Conservation (phyloP, 768 basidiomycete species). For the Mycena latifolia region DNA sequence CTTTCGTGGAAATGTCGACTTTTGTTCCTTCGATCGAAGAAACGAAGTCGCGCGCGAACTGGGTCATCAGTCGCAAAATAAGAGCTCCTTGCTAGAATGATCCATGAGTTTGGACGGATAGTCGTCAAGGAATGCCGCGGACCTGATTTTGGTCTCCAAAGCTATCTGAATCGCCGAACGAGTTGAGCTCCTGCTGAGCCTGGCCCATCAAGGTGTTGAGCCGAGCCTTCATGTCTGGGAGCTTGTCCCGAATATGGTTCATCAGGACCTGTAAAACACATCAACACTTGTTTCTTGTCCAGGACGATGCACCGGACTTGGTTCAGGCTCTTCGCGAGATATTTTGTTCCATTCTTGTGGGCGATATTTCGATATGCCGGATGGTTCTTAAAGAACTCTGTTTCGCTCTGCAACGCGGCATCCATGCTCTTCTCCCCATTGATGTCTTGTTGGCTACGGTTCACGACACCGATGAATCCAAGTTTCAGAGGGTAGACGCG, state of each 20-base stretch:
- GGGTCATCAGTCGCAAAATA: constrained; percentile 96
- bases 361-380: constrained; percentile 95
- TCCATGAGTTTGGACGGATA: constrained; percentile 14
- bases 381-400: constrained; percentile 92
- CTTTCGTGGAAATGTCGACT: constrained; percentile 96
- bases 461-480: constrained; percentile 98
- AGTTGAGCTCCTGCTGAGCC: constrained; percentile 97
- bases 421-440: constrained; percentile 86
- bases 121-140: constrained; percentile 31
- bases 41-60: constrained; percentile 97
- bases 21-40: constrained; percentile 98
- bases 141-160: constrained; percentile 93
- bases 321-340: constrained; percentile 93
- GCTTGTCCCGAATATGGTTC: constrained; percentile 98
- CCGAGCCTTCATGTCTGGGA: constrained; percentile 99
- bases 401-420: constrained; percentile 87
- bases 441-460: constrained; percentile 98
- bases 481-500: constrained; percentile 98
- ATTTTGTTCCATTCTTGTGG: constrained; percentile 97
- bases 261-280: constrained; percentile 77
- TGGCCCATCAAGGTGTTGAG: constrained; percentile 99
- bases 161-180: constrained; percentile 94
- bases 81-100: constrained; percentile 81
- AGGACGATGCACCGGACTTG: constrained; percentile 66
- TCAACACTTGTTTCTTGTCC: neutral